Base-by-base conservation (phyloP, 2,329 filamentous ascomycete genomes). In the Pezicula carpinea region DNA sequence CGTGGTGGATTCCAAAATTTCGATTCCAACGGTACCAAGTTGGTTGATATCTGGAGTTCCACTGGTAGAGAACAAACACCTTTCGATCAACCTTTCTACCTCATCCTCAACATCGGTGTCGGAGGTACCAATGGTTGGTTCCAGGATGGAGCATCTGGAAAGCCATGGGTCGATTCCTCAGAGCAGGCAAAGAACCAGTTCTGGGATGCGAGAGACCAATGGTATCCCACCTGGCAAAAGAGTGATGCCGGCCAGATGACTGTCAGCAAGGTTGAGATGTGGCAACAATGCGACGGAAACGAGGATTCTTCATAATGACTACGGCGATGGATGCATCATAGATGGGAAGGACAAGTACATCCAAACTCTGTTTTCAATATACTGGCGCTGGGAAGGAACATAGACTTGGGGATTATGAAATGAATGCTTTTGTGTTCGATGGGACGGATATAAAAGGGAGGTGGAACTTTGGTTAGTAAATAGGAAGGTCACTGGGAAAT, bases 61-160 rank as follows among this genome's bases (percentile, higher is more conserved):
- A 83, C 82, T 1, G 79, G 77, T 8, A 72, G 72, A 23, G 58
- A 75, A 32, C 78, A 83, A 50, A 82, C 86, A 0, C 87, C 87
- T 0, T 92, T 92, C 57, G 87, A 91, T 60, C 75, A 87, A 54
- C 68, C 77, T 14, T 91, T 91, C 60, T 90, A 87, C 58, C 75
- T 92, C 39, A 84, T 90, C 55, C 63, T 92, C 47, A 88, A 88
- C 59, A 72, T 91, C 3, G 86, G 82, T 10, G 86, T 91, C 6
- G 87, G 87, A 23, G 81, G 82, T 42, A 89, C 83, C 18, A 91
- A 90, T 55, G 88, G 88, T 32, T 95, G 87, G 87, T 95, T 93
- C 61, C 71, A 84, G 59, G 87, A 95, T 63, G 80, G 82, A 17
- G 70, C 76, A 55, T 75, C 74, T 35, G 77, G 75, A 26, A 95